Evolutionary conservation across 2,329 filamentous ascomycete genomes (phyloP).

Genomic region (Fusarium illudens): DNA sequence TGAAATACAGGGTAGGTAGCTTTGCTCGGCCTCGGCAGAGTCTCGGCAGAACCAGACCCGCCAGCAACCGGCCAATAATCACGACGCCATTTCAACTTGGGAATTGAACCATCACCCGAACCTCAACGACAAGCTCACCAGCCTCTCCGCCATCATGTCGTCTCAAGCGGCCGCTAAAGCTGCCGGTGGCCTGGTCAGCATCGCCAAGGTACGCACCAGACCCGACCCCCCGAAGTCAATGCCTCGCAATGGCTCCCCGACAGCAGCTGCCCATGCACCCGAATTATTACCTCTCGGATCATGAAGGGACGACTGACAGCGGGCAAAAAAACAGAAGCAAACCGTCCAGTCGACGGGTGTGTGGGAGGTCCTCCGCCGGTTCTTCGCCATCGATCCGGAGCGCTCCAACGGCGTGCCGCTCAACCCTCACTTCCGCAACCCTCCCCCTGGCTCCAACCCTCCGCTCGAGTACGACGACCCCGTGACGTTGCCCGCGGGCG

Average conservation of each 20-base stretch:
- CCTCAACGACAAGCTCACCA: slow-evolving; percentile 36
- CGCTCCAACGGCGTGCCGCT: slow-evolving; percentile 92
- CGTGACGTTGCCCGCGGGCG: slow-evolving; percentile 66
- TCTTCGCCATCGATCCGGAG: slow-evolving; percentile 82
- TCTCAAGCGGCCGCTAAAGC: slow-evolving; percentile 67
- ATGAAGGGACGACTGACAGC: slow-evolving; percentile 4
- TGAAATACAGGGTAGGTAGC: slow-evolving; percentile 30
- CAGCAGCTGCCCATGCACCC: slow-evolving; percentile 10
- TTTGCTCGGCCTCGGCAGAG: slow-evolving; percentile 31
- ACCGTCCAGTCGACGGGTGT: slow-evolving; percentile 88
- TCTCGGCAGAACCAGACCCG: slow-evolving; percentile 37
- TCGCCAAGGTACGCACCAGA: slow-evolving; percentile 63
- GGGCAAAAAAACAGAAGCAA: slow-evolving; percentile 85
- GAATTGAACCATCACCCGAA: slow-evolving; percentile 40
- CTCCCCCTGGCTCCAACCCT: slow-evolving; percentile 62
- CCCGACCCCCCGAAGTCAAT: slow-evolving; percentile 13
- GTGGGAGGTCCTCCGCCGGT: slow-evolving; percentile 83
- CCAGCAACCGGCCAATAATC: slow-evolving; percentile 38
- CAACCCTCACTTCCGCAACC: slow-evolving; percentile 91
- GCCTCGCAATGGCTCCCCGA: slow-evolving; percentile 31
- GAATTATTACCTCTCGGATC: slow-evolving; percentile 26
- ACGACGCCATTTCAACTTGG: slow-evolving; percentile 43
- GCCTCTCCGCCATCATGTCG: slow-evolving; percentile 60
- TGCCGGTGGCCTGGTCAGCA: slow-evolving; percentile 61
- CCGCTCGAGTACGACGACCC: slow-evolving; percentile 50